These are phyloP conservation scores for Fraxinus baroniana DNA, from an alignment of 305 asterid species.

Conservation along the genomic window DNA sequence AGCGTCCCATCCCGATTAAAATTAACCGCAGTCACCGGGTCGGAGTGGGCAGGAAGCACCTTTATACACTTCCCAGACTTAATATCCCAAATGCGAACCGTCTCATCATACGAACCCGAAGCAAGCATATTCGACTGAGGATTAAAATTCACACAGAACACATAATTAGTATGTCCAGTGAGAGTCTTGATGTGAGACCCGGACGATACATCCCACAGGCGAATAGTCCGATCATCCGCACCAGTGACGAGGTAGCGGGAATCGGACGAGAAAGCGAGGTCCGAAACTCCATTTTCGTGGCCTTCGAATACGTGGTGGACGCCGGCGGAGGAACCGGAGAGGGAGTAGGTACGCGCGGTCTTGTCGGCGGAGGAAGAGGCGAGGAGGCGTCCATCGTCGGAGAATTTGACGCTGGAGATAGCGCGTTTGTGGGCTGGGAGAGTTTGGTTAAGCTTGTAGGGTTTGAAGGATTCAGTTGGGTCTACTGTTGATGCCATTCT, in stretches of 20 bases:
- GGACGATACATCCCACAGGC: slow-evolving; percentile 77
- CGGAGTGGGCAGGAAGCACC: slow-evolving; percentile 96
- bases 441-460: slow-evolving; percentile 66
- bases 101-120: slow-evolving; percentile 91
- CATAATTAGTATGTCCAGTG: slow-evolving; percentile 81
- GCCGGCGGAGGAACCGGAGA: slow-evolving; percentile 37
- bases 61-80: slow-evolving; percentile 88
- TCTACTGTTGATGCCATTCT: slow-evolving; percentile 42
- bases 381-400: slow-evolving; percentile 71
- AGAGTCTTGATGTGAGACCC: slow-evolving; percentile 77
- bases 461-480: slow-evolving; percentile 49
- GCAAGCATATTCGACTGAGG: slow-evolving; percentile 86
- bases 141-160: slow-evolving; percentile 78
- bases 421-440: slow-evolving; percentile 78
- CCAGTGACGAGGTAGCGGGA: slow-evolving; percentile 79
- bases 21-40: slow-evolving; percentile 84
- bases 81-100: slow-evolving; percentile 94
- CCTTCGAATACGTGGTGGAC: slow-evolving; percentile 62
- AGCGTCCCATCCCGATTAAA: slow-evolving; percentile 78
- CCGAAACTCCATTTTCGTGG: slow-evolving; percentile 85
- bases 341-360: slow-evolving; percentile 69
- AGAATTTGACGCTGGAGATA: slow-evolving; percentile 76
- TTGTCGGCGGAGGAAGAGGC: slow-evolving; percentile 90
- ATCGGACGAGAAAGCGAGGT: slow-evolving; percentile 82
- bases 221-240: slow-evolving; percentile 87